Percentiles rank a stretch among this genome's conserved stretches.
phyloP scores from a whole-genome alignment of 129 eudicot species.

The Helianthus tuberosus region DNA sequence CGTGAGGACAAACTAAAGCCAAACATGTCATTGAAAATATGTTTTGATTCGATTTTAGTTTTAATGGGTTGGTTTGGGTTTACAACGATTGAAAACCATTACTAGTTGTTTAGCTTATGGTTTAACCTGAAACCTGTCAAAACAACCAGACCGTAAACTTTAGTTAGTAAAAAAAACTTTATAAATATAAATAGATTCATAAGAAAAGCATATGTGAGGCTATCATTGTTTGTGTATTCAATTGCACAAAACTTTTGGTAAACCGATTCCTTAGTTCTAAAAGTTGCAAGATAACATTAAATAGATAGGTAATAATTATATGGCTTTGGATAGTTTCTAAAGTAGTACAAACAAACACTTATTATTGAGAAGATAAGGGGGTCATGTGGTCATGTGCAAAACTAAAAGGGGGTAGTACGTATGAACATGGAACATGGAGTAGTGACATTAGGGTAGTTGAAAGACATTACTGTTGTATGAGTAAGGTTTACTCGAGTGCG shows the following conservation, averaged over 20 bases:
- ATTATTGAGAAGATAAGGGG: conserved; percentile 1
- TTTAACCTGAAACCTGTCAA: too few species aligned
- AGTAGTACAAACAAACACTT: conserved; percentile 4
- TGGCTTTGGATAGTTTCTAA: not conserved
- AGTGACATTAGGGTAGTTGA: conserved; percentile 21
- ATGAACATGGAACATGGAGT: conserved; percentile 20
- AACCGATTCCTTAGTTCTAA: not conserved
- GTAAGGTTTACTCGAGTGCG: conserved; percentile 21
- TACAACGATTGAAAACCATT: too few species aligned
- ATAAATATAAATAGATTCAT: too few species aligned
- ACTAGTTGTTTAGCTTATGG: too few species aligned
- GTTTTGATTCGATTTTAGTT: too few species aligned
- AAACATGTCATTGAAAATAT: too few species aligned
- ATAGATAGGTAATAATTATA: not conserved
- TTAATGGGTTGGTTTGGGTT: too few species aligned
- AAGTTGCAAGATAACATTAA: not conserved
- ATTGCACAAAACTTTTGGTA: not conserved
- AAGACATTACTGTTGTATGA: conserved; percentile 11
- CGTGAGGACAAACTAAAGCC: too few species aligned
- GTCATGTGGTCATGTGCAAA: conserved; percentile 10
- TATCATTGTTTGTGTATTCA: not conserved
- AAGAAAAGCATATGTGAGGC: not conserved
- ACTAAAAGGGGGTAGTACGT: conserved; percentile 1
- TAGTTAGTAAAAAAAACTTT: too few species aligned
- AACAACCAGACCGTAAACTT: too few species aligned